Conservation (phyloP, 139 green algal genomes). For the Chlorella sp. region DNA sequence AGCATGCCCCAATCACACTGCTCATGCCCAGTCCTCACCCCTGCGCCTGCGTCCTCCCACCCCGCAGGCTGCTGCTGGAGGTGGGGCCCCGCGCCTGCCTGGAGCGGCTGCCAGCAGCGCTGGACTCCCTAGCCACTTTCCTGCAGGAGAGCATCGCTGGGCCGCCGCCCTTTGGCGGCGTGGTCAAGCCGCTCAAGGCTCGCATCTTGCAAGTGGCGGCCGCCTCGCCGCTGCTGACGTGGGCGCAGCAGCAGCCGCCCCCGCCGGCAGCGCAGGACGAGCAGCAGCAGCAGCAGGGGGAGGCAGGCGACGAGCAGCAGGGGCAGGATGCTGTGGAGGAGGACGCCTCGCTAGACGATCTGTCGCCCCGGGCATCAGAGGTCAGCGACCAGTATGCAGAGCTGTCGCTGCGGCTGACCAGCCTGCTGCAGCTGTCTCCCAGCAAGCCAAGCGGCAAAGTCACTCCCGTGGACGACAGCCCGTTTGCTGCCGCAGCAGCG, state of each 20-base stretch:
- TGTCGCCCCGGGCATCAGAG: too few relatives aligned
- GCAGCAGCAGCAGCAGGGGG: neutral
- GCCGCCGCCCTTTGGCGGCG: neutral
- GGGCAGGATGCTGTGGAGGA: neutral
- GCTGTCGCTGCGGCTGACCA: neutral
- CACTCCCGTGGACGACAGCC: neutral
- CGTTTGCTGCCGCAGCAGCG: neutral
- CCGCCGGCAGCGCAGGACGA: neutral
- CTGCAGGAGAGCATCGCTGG: conserved; percentile 16
- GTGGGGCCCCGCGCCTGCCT: conserved; percentile 17
- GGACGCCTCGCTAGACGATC: too few relatives aligned
- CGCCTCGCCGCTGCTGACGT: conserved; percentile 27
- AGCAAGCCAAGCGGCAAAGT: neutral
- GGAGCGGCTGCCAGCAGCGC: conserved; percentile 4
- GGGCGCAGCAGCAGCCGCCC: conserved; percentile 4
- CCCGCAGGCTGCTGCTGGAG: conserved; percentile 37
- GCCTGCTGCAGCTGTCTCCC: neutral
- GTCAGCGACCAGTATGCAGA: too few relatives aligned
- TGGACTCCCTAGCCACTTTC: conserved; percentile 25
- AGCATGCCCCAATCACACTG: too few relatives aligned
- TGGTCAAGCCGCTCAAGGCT: neutral
- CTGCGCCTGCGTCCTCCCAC: too few relatives aligned
- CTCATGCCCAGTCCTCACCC: too few relatives aligned
- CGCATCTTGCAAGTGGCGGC: conserved; percentile 25
- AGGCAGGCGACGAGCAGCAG: neutral